These are phyloP conservation scores for Pestalotiopsis sp. DNA, from an alignment of 2,329 filamentous ascomycete genomes.

Conservation along the genomic window DNA sequence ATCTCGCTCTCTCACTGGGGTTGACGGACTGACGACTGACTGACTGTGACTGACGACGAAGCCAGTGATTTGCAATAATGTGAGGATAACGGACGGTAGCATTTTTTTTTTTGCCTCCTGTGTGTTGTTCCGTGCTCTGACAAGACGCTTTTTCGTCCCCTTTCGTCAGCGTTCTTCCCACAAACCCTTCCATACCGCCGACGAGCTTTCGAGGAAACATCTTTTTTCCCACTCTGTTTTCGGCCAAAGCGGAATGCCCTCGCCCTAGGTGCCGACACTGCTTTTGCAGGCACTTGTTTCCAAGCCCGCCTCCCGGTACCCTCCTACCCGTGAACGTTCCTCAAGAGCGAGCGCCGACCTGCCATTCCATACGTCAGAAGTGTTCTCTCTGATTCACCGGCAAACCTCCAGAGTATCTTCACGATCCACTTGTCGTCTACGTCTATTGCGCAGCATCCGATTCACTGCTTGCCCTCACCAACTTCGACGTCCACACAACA, in stretches of 20 bases:
- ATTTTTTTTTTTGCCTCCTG: background rate
- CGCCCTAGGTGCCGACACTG: background rate
- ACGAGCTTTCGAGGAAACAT: background rate
- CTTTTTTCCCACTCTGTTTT: background rate
- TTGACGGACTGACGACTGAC: background rate
- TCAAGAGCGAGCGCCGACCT: background rate
- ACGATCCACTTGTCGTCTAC: background rate
- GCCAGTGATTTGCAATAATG: background rate
- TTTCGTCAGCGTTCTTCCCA: background rate
- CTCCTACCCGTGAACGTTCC: background rate
- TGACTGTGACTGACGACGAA: background rate
- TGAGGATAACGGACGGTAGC: background rate
- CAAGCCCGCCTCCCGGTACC: background rate
- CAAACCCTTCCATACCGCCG: background rate
- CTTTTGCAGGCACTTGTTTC: background rate
- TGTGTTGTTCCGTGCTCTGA: background rate
- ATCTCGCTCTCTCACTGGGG: background rate
- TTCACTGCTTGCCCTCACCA: background rate
- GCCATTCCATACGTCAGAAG: background rate
- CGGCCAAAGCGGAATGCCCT: conserved; percentile 4
- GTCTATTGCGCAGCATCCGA: background rate
- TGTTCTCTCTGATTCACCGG: background rate
- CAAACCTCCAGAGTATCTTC: background rate
- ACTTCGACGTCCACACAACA: background rate
- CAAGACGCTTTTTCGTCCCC: background rate